phyloP scores from a whole-genome alignment of 2,329 filamentous ascomycete genomes.

The Tolypocladium cylindrosporum region DNA sequence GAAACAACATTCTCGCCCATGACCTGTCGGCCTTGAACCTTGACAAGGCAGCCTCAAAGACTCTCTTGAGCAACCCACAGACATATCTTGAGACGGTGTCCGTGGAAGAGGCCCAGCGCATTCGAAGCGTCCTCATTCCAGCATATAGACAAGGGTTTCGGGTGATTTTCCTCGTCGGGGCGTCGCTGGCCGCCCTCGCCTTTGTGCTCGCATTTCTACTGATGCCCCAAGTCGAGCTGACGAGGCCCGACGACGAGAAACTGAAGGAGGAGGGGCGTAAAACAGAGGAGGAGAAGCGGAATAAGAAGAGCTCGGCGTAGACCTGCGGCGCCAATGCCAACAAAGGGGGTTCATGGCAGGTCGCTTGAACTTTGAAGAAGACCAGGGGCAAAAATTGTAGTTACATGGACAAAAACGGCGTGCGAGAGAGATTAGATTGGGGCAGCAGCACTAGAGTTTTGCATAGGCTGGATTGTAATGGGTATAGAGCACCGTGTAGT shows the following conservation, averaged over 20 bases:
- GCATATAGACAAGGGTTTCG: conserved; percentile 26
- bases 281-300: conserved; percentile 9
- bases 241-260: conserved; percentile 24
- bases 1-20: conserved; percentile 25
- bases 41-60: conserved; percentile 9
- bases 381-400: background rate
- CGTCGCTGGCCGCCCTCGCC: conserved; percentile 21
- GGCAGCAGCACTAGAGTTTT: background rate
- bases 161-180: conserved; percentile 27
- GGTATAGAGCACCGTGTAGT: background rate
- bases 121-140: conserved; percentile 22
- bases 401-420: background rate
- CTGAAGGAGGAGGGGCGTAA: conserved; percentile 24
- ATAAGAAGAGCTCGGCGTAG: conserved; percentile 1
- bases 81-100: conserved; percentile 19
- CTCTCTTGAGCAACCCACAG: conserved; percentile 22
- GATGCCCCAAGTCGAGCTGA: conserved; percentile 28
- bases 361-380: background rate
- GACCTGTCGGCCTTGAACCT: conserved; percentile 17
- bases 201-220: conserved; percentile 27
- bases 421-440: background rate
- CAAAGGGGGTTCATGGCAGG: background rate
- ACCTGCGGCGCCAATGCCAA: background rate
- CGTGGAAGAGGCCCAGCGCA: conserved; percentile 14
- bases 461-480: background rate